phyloP scores from a whole-genome alignment of 495 filamentous ascomycete species.

The Hypoxylon subgilvum region DNA sequence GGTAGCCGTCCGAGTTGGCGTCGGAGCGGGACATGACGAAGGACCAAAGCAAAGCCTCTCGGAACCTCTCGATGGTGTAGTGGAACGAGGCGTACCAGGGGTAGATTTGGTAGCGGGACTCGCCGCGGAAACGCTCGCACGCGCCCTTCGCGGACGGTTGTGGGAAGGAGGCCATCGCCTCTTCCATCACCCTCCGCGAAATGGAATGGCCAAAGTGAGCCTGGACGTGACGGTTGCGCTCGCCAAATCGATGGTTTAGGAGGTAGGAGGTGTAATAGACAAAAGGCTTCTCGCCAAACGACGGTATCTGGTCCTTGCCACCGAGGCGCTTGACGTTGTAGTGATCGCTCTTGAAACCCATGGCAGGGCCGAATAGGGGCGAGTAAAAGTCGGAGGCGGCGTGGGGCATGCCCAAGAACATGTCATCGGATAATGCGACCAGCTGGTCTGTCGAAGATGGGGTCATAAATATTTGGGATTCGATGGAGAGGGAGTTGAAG shows the following conservation, averaged over 20 bases:
- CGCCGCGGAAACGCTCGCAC: slow-evolving; percentile 50
- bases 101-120: slow-evolving; percentile 50
- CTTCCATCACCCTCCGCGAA: slow-evolving; percentile 46
- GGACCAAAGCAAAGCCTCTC: slow-evolving; percentile 52
- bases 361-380: slow-evolving; percentile 49
- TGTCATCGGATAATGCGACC: slow-evolving; percentile 53
- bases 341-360: slow-evolving; percentile 50
- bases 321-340: slow-evolving; percentile 47
- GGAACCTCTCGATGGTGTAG: slow-evolving; percentile 52
- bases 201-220: slow-evolving; percentile 52
- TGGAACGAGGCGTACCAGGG: slow-evolving; percentile 53
- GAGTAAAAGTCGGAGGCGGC: slow-evolving; percentile 52
- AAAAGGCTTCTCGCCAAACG: slow-evolving; percentile 54
- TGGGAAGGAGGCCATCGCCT: slow-evolving; percentile 51
- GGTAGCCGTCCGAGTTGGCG: slow-evolving; percentile 45
- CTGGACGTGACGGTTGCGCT: slow-evolving; percentile 52
- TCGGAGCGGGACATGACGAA: slow-evolving; percentile 51
- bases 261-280: slow-evolving; percentile 55
- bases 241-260: slow-evolving; percentile 51
- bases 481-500: slow-evolving; percentile 53
- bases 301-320: slow-evolving; percentile 41
- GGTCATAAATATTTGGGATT: slow-evolving; percentile 50
- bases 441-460: slow-evolving; percentile 42
- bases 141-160: slow-evolving; percentile 47
- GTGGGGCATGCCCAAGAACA: slow-evolving; percentile 51